These are phyloP conservation scores for Cicer pinnatifidum DNA, from an alignment of 306 rosid species.

Conservation along the genomic window DNA sequence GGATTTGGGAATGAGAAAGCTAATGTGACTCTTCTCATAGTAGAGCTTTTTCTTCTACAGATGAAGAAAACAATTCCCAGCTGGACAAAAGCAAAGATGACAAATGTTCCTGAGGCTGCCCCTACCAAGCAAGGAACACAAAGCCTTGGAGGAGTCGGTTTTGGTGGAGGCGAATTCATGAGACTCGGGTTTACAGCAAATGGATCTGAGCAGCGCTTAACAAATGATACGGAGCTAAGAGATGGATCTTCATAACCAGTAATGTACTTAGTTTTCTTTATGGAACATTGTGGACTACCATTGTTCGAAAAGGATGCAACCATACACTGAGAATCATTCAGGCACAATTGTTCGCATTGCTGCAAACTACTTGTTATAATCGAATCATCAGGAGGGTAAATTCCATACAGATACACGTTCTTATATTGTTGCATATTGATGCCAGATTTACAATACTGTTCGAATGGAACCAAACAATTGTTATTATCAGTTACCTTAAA, in stretches of 20 bases:
- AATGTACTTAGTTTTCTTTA: slow-evolving; percentile 59
- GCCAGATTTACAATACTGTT: slow-evolving; percentile 53
- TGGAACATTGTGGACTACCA: slow-evolving; percentile 67
- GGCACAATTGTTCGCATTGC: slow-evolving; percentile 65
- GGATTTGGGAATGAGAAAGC: slow-evolving; percentile 52
- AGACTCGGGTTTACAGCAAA: slow-evolving; percentile 64
- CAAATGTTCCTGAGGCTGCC: slow-evolving; percentile 63
- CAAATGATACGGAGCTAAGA: slow-evolving; percentile 64
- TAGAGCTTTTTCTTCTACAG: slow-evolving; percentile 51
- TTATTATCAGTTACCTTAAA: slow-evolving; percentile 49
- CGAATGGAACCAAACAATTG: slow-evolving; percentile 57
- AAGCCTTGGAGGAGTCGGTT: slow-evolving; percentile 45
- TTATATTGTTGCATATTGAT: slow-evolving; percentile 48
- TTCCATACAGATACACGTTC: slow-evolving; percentile 61
- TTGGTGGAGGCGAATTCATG: slow-evolving; percentile 31
- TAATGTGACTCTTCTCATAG: slow-evolving; percentile 46
- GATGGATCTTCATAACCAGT: slow-evolving; percentile 74
- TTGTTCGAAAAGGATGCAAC: slow-evolving; percentile 71
- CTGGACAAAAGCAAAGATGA: slow-evolving; percentile 57
- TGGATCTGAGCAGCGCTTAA: slow-evolving; percentile 70
- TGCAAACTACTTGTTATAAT: slow-evolving; percentile 55
- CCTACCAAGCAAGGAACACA: slow-evolving; percentile 66
- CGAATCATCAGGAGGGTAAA: slow-evolving; percentile 61
- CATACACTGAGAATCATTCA: slow-evolving; percentile 58
- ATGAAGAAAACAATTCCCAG: slow-evolving; percentile 61